Base-by-base conservation (phyloP, 495 filamentous ascomycete genomes). In the Talaromyces ruber region DNA sequence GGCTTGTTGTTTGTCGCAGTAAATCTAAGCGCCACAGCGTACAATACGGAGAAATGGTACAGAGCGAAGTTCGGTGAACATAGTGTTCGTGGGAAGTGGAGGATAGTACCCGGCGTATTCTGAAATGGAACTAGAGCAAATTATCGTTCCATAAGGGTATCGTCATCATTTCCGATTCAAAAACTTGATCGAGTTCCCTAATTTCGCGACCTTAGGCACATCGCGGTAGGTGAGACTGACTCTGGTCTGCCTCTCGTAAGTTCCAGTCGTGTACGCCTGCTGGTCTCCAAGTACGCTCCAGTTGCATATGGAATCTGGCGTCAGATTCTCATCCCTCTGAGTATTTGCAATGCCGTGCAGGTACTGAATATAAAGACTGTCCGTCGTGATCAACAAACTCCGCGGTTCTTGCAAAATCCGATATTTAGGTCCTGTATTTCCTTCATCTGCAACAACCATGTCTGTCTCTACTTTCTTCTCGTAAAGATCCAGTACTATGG, bases 171-270 rank as follows among this genome's bases (percentile, higher is more conserved):
- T 75, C 60, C 74, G 78, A 37, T 74, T 76, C 61, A 91, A 70
- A 16, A 87, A 77, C 56, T 82, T 86, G 61, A 90, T 71, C 62
- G 83, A 87, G 71, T 79, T 83, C 26, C 88, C 88, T 39, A 95
- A 69, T 59, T 87, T 91, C 4, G 86, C 87, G 52, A 97, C 92
- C 70, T 89, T 93, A 61, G 91, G 75, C 50, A 98, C 95, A 75
- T 98, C 94, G 59, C 95, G 83, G 79, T 91, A 98, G 8, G 94
- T 98, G 64, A 98, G 77, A 72, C 93, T 97, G 26, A 86, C 84
- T 68, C 94, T 83, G 3, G 83, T 90, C 65, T 76, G 72, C 58
- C 94, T 82, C 65, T 81, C 66, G 64, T 82, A 86, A 54, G 71
- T 74, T 2, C 90, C 92, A 24, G 70, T 70, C 34, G 67, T 64